Conservation (phyloP, 2,329 filamentous ascomycete species). For the Aureobasidium sp. region DNA sequence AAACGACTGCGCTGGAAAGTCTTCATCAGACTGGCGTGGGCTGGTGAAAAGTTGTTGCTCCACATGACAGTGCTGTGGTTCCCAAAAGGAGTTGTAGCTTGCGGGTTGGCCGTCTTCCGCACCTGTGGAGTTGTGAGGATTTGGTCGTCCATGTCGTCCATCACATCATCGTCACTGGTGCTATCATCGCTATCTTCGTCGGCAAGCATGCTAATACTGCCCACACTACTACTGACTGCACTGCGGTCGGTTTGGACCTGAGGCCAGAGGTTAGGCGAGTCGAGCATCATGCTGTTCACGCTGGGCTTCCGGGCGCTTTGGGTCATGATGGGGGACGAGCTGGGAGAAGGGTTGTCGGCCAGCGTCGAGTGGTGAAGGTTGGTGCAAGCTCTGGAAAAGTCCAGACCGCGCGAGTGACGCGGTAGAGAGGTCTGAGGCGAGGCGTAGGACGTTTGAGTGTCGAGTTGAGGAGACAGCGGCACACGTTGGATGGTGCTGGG, state of each 20-base stretch:
- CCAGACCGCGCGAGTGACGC: conserved; percentile 77
- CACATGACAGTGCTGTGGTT: conserved; percentile 41
- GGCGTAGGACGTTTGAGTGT: conserved; percentile 74
- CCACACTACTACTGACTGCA: conserved; percentile 69
- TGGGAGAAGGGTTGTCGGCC: conserved; percentile 77
- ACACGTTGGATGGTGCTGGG: conserved; percentile 44
- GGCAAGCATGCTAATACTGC: conserved; percentile 64
- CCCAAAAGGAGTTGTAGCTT: conserved; percentile 35
- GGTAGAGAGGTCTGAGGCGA: conserved; percentile 83
- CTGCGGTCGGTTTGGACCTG: conserved; percentile 49
- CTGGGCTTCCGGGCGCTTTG: conserved; percentile 49
- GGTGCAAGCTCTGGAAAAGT: conserved; percentile 88
- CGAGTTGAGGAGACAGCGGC: conserved; percentile 77
- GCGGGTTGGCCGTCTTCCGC: conserved; percentile 46
- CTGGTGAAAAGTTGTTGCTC: conserved; percentile 58
- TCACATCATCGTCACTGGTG: conserved; percentile 53
- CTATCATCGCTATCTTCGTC: conserved; percentile 55
- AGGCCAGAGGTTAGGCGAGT: conserved; percentile 51
- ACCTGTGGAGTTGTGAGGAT: conserved; percentile 78
- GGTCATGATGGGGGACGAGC: conserved; percentile 79
- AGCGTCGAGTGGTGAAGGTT: conserved; percentile 93
- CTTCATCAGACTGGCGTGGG: conserved; percentile 68
- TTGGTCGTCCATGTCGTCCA: conserved; percentile 50
- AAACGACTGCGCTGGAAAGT: conserved; percentile 62
- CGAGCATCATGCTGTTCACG: conserved; percentile 36